phyloP scores from a whole-genome alignment of 805 yeast species.

The Saccharomycopsis sp. region DNA sequence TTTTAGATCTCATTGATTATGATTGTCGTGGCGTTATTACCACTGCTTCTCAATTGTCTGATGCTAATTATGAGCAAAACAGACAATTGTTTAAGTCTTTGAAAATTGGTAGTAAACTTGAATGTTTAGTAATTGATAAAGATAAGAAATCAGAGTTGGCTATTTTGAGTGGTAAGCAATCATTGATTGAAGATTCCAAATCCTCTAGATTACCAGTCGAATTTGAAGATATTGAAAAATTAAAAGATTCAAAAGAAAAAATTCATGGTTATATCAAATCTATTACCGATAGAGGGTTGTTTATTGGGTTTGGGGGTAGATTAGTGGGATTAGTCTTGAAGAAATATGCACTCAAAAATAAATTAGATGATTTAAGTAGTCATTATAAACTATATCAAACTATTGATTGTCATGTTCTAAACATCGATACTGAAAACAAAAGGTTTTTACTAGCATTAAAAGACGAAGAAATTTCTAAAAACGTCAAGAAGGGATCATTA shows the following conservation, averaged over 20 bases:
- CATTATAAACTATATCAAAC: slow-evolving; percentile 60
- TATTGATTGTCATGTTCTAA: slow-evolving; percentile 53
- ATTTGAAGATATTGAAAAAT: slow-evolving; percentile 42
- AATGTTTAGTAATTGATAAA: slow-evolving; percentile 59
- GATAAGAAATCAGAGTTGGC: slow-evolving; percentile 51
- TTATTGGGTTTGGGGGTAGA: slow-evolving; percentile 70
- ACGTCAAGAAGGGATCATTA: slow-evolving; percentile 21
- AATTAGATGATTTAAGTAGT: slow-evolving; percentile 40
- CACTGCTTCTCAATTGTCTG: slow-evolving; percentile 69
- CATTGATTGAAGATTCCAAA: slow-evolving; percentile 57
- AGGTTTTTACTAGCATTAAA: slow-evolving; percentile 61
- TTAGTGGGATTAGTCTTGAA: slow-evolving; percentile 79
- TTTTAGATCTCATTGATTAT: slow-evolving; percentile 46
- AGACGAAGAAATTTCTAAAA: slow-evolving; percentile 19
- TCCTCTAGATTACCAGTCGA: slow-evolving; percentile 41
- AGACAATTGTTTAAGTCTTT: slow-evolving; percentile 54
- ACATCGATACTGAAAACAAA: slow-evolving; percentile 56
- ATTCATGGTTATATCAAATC: slow-evolving; percentile 72
- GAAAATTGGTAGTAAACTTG: slow-evolving; percentile 47
- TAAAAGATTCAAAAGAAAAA: slow-evolving; percentile 30
- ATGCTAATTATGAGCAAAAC: slow-evolving; percentile 63
- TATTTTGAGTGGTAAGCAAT: slow-evolving; percentile 51
- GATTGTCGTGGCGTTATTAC: slow-evolving; percentile 60
- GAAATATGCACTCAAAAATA: slow-evolving; percentile 50
- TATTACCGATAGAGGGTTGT: slow-evolving; percentile 70